Conservation (phyloP, 257 asterid species). For the Haberlea rhodopensis region DNA sequence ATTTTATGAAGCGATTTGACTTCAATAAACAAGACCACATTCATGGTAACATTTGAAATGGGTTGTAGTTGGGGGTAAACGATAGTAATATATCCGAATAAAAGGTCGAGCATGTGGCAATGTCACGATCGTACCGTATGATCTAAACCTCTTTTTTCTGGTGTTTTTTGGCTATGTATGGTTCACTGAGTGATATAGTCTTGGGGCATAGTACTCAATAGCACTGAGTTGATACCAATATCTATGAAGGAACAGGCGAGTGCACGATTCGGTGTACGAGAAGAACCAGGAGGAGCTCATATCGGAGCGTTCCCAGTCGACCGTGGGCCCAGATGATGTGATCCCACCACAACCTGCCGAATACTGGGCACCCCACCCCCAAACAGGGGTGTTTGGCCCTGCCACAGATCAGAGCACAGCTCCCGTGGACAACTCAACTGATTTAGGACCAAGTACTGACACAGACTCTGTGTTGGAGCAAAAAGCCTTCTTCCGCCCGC, state of each 20-base stretch:
- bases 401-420: constrained; percentile 37
- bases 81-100: too few relatives aligned
- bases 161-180: too few relatives aligned
- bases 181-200: too few relatives aligned
- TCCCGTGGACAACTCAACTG: constrained; percentile 24
- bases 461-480: constrained; percentile 67
- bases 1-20: too few relatives aligned
- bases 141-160: too few relatives aligned
- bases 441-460: constrained; percentile 22
- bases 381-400: constrained; percentile 86
- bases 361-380: constrained; percentile 86
- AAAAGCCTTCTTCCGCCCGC: constrained; percentile 78
- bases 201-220: too few relatives aligned
- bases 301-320: constrained; percentile 33
- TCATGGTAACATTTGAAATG: too few relatives aligned
- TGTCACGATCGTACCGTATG: too few relatives aligned
- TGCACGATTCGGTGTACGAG: constrained; percentile 71
- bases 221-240: background rate
- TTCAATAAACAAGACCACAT: too few relatives aligned
- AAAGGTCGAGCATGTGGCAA: too few relatives aligned
- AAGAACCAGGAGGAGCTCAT: constrained; percentile 83
- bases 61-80: too few relatives aligned
- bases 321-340: constrained; percentile 58
- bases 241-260: constrained; percentile 68
- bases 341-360: constrained; percentile 42